A percentile compares a stretch with the other conserved stretches of the same genome.
These are phyloP conservation scores for Populus davidiana DNA, from an alignment of 345 rosid species.

Conservation along the genomic window DNA sequence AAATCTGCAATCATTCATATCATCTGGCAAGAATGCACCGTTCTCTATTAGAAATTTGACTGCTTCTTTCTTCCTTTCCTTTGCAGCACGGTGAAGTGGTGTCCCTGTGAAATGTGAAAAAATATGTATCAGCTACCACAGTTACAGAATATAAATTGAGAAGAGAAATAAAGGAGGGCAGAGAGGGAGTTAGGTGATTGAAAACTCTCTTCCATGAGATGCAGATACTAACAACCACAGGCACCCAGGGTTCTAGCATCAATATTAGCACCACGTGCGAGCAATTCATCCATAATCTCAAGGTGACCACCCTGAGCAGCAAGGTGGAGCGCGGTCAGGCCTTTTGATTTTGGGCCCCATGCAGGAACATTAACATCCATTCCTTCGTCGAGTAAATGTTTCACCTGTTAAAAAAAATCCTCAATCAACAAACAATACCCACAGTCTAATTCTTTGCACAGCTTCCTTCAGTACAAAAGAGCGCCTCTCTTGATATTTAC, in stretches of 20 bases:
- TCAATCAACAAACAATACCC: constrained; percentile 2
- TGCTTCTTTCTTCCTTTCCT: constrained; percentile 81
- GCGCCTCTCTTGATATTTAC: not conserved
- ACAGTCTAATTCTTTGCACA: not conserved
- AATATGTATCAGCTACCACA: not conserved
- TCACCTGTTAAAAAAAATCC: constrained; percentile 43
- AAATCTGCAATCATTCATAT: constrained; percentile 77
- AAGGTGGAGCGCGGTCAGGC: constrained; percentile 89
- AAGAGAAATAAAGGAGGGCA: not conserved
- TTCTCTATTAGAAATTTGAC: constrained; percentile 80
- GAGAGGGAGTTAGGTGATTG: not conserved
- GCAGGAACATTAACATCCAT: constrained; percentile 78
- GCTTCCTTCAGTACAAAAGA: not conserved
- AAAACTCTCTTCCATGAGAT: not conserved
- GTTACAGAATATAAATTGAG: not conserved
- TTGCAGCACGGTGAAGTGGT: constrained; percentile 86
- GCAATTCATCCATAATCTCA: constrained; percentile 84
- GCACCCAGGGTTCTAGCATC: constrained; percentile 94
- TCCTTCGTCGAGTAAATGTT: constrained; percentile 72
- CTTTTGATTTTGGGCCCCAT: constrained; percentile 89
- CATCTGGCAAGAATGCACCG: constrained; percentile 87
- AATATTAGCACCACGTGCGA: constrained; percentile 88
- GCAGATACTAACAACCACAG: constrained; percentile 66
- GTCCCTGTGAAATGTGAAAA: constrained; percentile 51
- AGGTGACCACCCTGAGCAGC: constrained; percentile 96